These are phyloP conservation scores for Colletotrichum sp. DNA, from an alignment of 2,329 filamentous ascomycete species.

Conservation along the genomic window DNA sequence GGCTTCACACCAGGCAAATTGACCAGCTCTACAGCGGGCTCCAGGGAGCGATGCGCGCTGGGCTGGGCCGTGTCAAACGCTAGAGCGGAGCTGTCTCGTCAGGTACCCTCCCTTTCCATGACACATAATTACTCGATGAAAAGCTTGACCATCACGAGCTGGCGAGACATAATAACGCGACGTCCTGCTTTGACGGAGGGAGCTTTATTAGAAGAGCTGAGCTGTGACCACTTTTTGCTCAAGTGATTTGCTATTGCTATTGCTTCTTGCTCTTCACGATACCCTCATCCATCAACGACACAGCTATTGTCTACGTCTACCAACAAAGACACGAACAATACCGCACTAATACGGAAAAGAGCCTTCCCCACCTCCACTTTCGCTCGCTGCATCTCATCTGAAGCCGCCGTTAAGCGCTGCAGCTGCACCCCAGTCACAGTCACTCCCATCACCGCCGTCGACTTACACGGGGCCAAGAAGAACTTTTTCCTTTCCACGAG, in stretches of 20 bases:
- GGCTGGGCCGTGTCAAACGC: conserved; percentile 10
- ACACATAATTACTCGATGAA: conserved; percentile 43
- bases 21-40: not conserved
- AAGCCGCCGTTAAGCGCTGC: not conserved
- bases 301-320: not conserved
- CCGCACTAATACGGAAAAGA: not conserved
- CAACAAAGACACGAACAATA: not conserved
- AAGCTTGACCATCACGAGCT: conserved; percentile 31
- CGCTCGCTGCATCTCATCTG: not conserved
- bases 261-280: not conserved
- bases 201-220: not conserved
- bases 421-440: not conserved
- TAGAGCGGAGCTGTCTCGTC: conserved; percentile 17
- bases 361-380: not conserved
- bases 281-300: not conserved
- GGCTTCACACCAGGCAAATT: not conserved
- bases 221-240: not conserved
- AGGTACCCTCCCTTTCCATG: conserved; percentile 26
- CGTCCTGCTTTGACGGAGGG: not conserved
- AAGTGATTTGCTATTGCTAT: not conserved
- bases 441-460: not conserved
- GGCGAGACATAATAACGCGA: conserved; percentile 23
- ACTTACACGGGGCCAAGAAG: not conserved
- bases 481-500: not conserved
- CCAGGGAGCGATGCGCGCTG: not conserved